Evolutionary conservation across 192 early-diverging fungal genomes (phyloP), one percentile per base, ranked within the genome.

Genomic region (Dissophora ornata): DNA sequence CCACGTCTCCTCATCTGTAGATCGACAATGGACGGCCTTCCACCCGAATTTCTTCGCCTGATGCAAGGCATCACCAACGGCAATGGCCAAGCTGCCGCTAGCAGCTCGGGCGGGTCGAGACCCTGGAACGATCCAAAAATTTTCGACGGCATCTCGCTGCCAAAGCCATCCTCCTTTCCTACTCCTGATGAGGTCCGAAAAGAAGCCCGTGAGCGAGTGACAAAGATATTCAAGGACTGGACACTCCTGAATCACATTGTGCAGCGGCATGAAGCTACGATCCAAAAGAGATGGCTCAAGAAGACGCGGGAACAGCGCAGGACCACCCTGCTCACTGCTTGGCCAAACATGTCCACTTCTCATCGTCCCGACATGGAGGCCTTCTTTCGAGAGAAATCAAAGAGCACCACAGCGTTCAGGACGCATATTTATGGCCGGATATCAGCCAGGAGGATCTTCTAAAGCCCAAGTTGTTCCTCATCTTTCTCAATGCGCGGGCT

Each of bases 401-500:
- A 34, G 16, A 19, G 4, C 6, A 8, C 58, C 11, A 38, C 48
- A 49, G 52, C 34, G 11, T 21, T 47, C 42, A 21, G 22, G 52
- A 50, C 19, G 58, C 32, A 21, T 71, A 61, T 47, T 25, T 71
- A 19, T 71, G 69, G 69, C 69, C 69, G 29, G 16, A 63, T 56
- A 62, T 71, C 60, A 71, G 62, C 28, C 69, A 71, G n/a, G 69
- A 71, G 60, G 69, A 71, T 32, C 69, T 71, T 29, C 24, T 71
- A 24, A 71, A 71, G 28, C 60, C 69, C 45, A 71, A 71, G 38
- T 16, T 71, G 7, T 16, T 71, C 26, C 69, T 62, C 38, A 57
- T 71, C 24, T 71, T 71, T 48, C 69, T 71, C 60, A 71, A 71
- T 44, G 32, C 69, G 10, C 42, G 69, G 13, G 69, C 53, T 19